Percentiles rank a stretch among this genome's conserved stretches.
Conservation (phyloP, 2,329 filamentous ascomycete species). For the Talaromyces sp. region DNA sequence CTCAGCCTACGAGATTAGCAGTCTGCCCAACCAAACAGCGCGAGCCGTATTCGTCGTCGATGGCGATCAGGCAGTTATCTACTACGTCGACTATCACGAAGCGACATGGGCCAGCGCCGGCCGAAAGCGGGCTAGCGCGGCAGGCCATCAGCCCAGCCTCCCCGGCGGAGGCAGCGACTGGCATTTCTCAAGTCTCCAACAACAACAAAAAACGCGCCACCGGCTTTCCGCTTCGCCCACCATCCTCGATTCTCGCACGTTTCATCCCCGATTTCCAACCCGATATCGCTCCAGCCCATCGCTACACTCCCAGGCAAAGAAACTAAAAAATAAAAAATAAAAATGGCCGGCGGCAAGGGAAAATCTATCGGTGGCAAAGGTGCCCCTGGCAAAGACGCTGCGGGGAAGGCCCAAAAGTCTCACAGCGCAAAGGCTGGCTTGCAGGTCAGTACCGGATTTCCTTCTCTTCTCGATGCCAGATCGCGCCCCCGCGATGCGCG, state of each 20-base stretch:
- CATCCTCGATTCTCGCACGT: conserved; percentile 13
- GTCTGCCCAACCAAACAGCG: background rate
- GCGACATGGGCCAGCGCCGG: background rate
- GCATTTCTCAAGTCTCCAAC: conserved; percentile 5
- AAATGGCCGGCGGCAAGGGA: conserved; percentile 86
- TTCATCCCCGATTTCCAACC: conserved; percentile 20
- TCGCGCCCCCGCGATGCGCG: background rate
- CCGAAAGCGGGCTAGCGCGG: background rate
- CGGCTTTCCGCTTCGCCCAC: conserved; percentile 1
- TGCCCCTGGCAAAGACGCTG: conserved; percentile 67
- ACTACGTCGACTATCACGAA: background rate
- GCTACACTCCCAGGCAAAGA: conserved; percentile 21
- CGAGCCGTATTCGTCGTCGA: background rate
- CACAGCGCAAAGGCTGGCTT: conserved; percentile 93
- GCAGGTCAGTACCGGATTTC: conserved; percentile 63
- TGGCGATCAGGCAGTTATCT: background rate
- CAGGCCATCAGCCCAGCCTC: background rate
- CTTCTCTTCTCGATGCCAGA: background rate
- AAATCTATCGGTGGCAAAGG: conserved; percentile 89
- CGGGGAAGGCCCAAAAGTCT: conserved; percentile 85
- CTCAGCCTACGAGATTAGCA: background rate
- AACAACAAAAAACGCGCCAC: conserved; percentile 4
- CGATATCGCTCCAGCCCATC: conserved; percentile 16
- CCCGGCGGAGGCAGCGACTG: background rate
- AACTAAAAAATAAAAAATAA: conserved; percentile 20